These are phyloP conservation scores for Wolfiporia cocos DNA, from an alignment of 1,284 basidiomycete species.

Conservation along the genomic window DNA sequence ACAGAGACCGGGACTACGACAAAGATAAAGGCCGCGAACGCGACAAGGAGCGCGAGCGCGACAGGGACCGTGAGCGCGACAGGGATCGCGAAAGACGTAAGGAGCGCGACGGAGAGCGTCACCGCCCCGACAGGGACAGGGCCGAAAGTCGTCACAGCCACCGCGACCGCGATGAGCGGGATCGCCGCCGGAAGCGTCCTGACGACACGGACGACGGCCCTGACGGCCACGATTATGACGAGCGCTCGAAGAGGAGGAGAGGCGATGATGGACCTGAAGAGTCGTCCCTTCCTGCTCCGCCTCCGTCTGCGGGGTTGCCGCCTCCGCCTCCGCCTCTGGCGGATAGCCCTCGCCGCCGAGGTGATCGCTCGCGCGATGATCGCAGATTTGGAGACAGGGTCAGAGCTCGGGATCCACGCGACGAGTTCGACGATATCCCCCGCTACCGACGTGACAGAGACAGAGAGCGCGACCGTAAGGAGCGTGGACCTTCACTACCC, in stretches of 20 bases:
- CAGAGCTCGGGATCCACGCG: slow-evolving; percentile 43
- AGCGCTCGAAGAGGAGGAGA: slow-evolving; percentile 53
- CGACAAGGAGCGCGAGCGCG: slow-evolving; percentile 40
- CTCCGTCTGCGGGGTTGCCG: slow-evolving; percentile 34
- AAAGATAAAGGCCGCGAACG: slow-evolving; percentile 35
- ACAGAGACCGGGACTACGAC: slow-evolving; percentile 41
- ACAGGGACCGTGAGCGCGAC: slow-evolving; percentile 40
- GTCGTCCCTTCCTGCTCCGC: slow-evolving; percentile 27
- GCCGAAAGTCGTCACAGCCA: slow-evolving; percentile 35
- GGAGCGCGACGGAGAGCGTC: slow-evolving; percentile 27
- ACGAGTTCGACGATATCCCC: slow-evolving; percentile 52
- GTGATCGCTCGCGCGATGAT: slow-evolving; percentile 50
- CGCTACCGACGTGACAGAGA: slow-evolving; percentile 34
- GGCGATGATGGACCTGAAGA: slow-evolving; percentile 40
- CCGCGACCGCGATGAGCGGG: slow-evolving; percentile 49
- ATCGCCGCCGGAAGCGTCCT: slow-evolving; percentile 53
- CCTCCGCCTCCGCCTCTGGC: slow-evolving; percentile 33
- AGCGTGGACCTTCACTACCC: slow-evolving; percentile 13
- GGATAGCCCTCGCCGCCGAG: slow-evolving; percentile 51
- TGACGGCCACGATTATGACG: slow-evolving; percentile 39
- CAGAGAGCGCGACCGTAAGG: slow-evolving; percentile 16
- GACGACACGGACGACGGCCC: slow-evolving; percentile 45
- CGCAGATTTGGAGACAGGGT: slow-evolving; percentile 44
- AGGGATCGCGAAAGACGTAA: slow-evolving; percentile 36
- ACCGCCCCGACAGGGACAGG: slow-evolving; percentile 33